Base-by-base conservation (phyloP, 352 stramenopile genomes). In the Phytophthora pseudosyringae region DNA sequence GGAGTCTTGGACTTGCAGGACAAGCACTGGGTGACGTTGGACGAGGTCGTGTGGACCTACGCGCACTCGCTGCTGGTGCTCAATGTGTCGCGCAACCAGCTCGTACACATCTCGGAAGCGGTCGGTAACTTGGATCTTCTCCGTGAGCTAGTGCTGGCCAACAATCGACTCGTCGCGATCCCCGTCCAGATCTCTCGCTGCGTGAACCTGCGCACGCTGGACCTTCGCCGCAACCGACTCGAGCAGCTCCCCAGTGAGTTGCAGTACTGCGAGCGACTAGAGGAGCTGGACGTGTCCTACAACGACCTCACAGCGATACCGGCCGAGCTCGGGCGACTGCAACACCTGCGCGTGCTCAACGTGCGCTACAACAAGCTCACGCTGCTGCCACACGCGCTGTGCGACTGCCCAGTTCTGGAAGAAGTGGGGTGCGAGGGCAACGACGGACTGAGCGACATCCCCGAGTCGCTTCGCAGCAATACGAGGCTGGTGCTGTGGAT, bases 401-500 rank as follows among this genome's bases (percentile, higher is more conserved):
- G 81, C 66, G 85, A 94, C 35, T 94, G 85, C 18, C 64, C 76
- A 1, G 39, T 70, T 26, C 76, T 94, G 10, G 67, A 78, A 32
- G 69, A 80, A 38, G 58, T 94, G 25, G 58, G 57, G 11, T 91
- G 83, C 63, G 80, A 89, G 13, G 76, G 68, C 28, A 94, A 94
- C 59, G 55, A 76, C 11, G 74, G 74, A 11, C 65, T 94, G 5
- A 62, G 62, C 7, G 80, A 92, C 58, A 75, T 94, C 40, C 81
- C 83, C 9, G 83, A 90, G 71, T 83, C 78, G 2, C 55, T 94
- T 15, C 80, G 78, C 1, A 74, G 76, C 62, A 92, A 89, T 59
- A 91, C 83, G 8, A 78, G 79, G 56, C 76, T 94, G 33, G 83
- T 92, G 55, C 59, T 94, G 9, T 94, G 85, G 85, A 91, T 94